These are phyloP conservation scores for Pleurotus pulmonarius DNA, from an alignment of 768 basidiomycete genomes.

Conservation along the genomic window DNA sequence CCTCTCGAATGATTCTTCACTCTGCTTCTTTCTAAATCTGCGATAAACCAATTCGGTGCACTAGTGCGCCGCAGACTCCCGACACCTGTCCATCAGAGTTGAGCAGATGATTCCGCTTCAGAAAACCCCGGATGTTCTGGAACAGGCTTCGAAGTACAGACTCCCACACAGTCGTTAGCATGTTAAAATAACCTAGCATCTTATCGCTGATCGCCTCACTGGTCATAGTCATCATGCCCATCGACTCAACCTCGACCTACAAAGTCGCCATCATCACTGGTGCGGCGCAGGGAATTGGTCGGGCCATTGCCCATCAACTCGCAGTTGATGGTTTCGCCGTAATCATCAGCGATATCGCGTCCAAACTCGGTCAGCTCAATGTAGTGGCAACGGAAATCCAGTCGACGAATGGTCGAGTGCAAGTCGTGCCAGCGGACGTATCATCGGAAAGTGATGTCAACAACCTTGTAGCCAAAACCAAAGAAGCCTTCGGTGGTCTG, in stretches of 20 bases:
- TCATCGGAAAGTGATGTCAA: constrained; percentile 20
- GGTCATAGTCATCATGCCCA: background rate
- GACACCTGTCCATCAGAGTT: too few species aligned
- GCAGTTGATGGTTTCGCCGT: constrained; percentile 35
- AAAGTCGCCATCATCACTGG: constrained; percentile 34
- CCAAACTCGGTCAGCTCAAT: constrained; percentile 13
- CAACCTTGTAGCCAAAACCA: constrained; percentile 16
- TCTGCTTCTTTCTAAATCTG: too few species aligned
- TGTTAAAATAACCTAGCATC: too few species aligned
- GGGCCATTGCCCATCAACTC: constrained; percentile 35
- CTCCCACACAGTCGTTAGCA: too few species aligned
- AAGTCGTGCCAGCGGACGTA: constrained; percentile 17
- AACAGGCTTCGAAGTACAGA: too few species aligned
- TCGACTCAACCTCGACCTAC: background rate
- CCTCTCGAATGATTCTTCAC: too few species aligned
- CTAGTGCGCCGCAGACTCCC: too few species aligned
- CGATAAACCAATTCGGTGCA: too few species aligned
- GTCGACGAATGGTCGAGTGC: constrained; percentile 4
- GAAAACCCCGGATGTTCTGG: too few species aligned
- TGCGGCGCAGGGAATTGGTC: constrained; percentile 35
- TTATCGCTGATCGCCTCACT: too few species aligned
- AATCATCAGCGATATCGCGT: constrained; percentile 28
- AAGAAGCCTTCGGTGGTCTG: constrained; percentile 11
- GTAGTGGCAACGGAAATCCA: constrained; percentile 17
- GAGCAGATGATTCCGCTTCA: too few species aligned